Evolutionary conservation across 129 eudicot species (phyloP).

Genomic region (Flaveria sonorensis): DNA sequence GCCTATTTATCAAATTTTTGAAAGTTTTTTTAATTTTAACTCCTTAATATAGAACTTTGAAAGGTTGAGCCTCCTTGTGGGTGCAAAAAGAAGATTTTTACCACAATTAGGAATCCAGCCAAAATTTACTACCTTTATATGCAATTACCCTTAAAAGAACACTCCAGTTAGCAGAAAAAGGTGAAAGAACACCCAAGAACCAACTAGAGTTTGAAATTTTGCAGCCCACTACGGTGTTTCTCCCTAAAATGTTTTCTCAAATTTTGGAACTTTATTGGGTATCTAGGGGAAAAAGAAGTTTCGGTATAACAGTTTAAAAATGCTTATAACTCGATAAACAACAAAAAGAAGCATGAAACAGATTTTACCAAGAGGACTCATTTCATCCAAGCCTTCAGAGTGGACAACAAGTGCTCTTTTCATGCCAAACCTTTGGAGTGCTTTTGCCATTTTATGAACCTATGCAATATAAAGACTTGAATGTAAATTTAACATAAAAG

Average conservation of each 20-base stretch:
- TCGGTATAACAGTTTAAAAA: not conserved
- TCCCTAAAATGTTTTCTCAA: not conserved
- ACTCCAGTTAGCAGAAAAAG: not conserved
- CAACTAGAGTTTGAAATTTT: not conserved
- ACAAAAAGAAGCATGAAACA: not conserved
- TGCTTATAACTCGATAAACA: not conserved
- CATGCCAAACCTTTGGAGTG: constrained; percentile 92
- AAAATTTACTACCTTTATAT: too few relatives aligned
- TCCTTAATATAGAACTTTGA: too few relatives aligned
- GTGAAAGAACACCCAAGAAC: constrained; percentile 55
- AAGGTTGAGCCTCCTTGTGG: too few relatives aligned
- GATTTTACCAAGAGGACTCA: constrained; percentile 81
- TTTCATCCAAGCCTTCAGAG: constrained; percentile 93
- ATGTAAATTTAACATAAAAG: not conserved
- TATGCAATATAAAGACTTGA: constrained; percentile 25
- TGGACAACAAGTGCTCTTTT: constrained; percentile 88
- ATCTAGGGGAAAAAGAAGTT: not conserved
- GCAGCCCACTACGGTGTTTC: not conserved
- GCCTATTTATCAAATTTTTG: not conserved
- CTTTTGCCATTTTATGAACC: constrained; percentile 91
- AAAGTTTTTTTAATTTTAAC: not conserved
- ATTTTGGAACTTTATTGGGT: not conserved
- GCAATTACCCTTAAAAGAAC: too few relatives aligned
- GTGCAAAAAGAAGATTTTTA: too few relatives aligned
- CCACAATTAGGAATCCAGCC: too few relatives aligned